Conservation (phyloP, 257 asterid genomes). For the Petunia axillaris region DNA sequence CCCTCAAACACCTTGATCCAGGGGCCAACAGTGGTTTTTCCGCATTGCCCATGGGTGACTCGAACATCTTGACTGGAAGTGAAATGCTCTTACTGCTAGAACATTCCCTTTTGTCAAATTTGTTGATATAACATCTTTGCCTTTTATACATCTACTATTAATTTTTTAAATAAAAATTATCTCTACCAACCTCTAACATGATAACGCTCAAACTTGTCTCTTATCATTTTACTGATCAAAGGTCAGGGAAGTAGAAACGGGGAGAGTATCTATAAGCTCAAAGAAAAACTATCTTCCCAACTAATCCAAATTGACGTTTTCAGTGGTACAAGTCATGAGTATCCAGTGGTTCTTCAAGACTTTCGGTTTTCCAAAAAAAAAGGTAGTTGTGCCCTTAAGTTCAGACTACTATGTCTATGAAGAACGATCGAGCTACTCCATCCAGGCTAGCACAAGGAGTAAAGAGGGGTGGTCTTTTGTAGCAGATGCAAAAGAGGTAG, state of each 20-base stretch:
- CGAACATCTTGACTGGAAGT: not conserved
- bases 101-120: not conserved
- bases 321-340: not conserved
- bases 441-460: not conserved
- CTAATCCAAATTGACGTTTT: not conserved
- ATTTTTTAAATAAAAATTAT: not conserved
- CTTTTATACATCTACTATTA: not conserved
- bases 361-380: slow-evolving; percentile 2
- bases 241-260: not conserved
- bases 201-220: not conserved
- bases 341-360: not conserved
- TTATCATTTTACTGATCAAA: not conserved
- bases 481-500: not conserved
- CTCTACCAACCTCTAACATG: not conserved
- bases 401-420: not conserved
- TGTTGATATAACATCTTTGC: not conserved
- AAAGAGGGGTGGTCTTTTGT: not conserved
- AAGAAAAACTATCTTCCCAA: not conserved
- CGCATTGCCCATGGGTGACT: not conserved
- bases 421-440: slow-evolving; percentile 1
- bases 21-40: not conserved
- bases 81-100: not conserved
- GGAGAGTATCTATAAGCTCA: slow-evolving; percentile 3
- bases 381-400: not conserved
- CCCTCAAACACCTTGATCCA: not conserved